Percentiles rank a stretch among this genome's conserved stretches.
Evolutionary conservation across 768 basidiomycete genomes (phyloP).

Genomic region (Mycena maculata): DNA sequence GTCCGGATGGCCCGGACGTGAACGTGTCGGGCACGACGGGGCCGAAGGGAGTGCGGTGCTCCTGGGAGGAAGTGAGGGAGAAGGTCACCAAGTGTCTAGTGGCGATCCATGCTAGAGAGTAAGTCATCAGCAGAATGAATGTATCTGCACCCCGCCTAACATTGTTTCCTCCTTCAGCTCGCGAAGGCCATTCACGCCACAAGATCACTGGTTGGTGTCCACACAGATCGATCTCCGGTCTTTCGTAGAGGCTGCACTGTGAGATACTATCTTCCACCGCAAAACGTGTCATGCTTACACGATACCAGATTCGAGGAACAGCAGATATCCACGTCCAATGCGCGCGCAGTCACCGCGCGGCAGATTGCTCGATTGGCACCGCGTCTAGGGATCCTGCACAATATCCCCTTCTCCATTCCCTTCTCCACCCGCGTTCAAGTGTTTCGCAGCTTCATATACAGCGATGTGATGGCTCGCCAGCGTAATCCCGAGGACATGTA

Average conservation of each 20-base stretch:
- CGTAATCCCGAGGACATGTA: conserved; percentile 34
- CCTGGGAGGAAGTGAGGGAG: conserved; percentile 79
- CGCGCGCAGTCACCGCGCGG: conserved; percentile 64
- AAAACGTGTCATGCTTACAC: conserved; percentile 6
- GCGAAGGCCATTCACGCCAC: conserved; percentile 82
- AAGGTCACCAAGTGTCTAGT: conserved; percentile 82
- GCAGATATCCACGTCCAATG: conserved; percentile 49
- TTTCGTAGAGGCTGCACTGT: conserved; percentile 92
- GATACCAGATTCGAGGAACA: conserved; percentile 71
- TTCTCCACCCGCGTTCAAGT: conserved; percentile 92
- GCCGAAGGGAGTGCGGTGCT: conserved; percentile 55
- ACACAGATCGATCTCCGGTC: conserved; percentile 58
- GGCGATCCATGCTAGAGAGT: conserved; percentile 92
- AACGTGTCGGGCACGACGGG: conserved; percentile 38
- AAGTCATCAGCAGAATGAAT: conserved; percentile 42
- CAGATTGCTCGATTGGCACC: conserved; percentile 83
- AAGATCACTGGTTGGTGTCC: conserved; percentile 85
- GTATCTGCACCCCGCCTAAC: conserved; percentile 25
- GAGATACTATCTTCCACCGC: conserved; percentile 40
- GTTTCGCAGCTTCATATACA: conserved; percentile 84
- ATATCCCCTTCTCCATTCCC: conserved; percentile 95
- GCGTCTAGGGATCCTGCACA: conserved; percentile 90
- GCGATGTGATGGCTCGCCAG: conserved; percentile 57
- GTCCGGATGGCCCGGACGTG: conserved; percentile 36
- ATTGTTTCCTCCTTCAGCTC: conserved; percentile 63